Conservation (phyloP, 176 grass and related monocot genomes). For the Oryza meyeriana region DNA sequence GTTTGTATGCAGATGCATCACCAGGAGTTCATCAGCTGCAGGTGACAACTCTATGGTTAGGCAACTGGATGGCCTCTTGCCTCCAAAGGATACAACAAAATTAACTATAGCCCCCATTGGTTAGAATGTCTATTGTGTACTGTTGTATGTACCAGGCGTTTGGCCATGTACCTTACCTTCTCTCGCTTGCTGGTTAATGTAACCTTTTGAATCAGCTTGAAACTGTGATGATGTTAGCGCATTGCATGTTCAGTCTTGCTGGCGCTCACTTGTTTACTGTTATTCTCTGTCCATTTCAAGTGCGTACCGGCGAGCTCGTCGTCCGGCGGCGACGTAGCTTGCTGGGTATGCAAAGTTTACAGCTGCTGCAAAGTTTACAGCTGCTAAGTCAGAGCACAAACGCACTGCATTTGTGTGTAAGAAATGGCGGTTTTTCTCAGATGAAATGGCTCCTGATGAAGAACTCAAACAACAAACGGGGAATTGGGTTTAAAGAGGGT, state of each 20-base stretch:
- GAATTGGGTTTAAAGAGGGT: not conserved
- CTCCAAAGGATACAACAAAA: not conserved
- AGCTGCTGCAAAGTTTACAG: no score
- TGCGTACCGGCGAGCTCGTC: no score
- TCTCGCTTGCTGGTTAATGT: conserved; percentile 10
- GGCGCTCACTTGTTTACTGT: not conserved
- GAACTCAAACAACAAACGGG: not conserved
- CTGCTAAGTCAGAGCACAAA: no score
- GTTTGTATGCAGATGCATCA: not conserved
- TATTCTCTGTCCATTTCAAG: no score
- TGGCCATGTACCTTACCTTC: not conserved
- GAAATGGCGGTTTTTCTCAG: no score
- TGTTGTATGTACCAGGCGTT: conserved; percentile 27
- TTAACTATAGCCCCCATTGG: not conserved
- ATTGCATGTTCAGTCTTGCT: not conserved
- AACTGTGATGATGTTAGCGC: not conserved
- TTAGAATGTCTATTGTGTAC: not conserved
- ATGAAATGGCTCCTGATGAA: not conserved
- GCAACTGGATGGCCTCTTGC: conserved; percentile 1
- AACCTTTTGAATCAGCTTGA: not conserved
- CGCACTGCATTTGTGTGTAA: no score
- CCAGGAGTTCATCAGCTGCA: not conserved
- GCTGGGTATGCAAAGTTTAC: no score
- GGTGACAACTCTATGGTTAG: not conserved
- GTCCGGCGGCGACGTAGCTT: no score